Conservation (phyloP, 2,329 filamentous ascomycete species). For the Cadophora sp. region DNA sequence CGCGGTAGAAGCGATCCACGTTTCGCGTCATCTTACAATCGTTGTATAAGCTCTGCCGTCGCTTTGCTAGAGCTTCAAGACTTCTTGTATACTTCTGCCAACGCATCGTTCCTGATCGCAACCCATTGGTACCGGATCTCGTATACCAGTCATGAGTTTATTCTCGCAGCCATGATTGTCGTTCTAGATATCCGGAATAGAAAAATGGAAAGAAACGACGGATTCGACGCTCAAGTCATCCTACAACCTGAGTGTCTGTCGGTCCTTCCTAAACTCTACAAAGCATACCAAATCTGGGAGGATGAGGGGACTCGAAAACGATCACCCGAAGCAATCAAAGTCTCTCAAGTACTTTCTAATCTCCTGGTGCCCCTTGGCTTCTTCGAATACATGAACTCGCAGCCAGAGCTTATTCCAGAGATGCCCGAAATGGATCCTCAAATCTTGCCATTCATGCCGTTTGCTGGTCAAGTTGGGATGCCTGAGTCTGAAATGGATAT, state of each 20-base stretch:
- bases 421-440: conserved; percentile 10
- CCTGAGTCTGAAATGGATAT: conserved; percentile 37
- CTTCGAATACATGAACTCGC: conserved; percentile 12
- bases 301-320: conserved; percentile 11
- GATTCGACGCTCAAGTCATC: conserved; percentile 10
- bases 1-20: conserved; percentile 27
- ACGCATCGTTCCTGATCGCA: conserved; percentile 6
- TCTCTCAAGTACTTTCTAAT: conserved; percentile 31
- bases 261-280: conserved; percentile 23
- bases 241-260: background rate
- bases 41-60: conserved; percentile 42
- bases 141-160: conserved; percentile 41
- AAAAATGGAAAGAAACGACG: conserved; percentile 19
- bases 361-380: conserved; percentile 30
- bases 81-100: conserved; percentile 26
- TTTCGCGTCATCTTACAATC: conserved; percentile 28
- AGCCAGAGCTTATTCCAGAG: background rate
- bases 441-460: background rate
- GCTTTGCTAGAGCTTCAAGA: conserved; percentile 37
- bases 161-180: conserved; percentile 37
- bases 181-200: conserved; percentile 32
- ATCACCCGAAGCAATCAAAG: conserved; percentile 31
- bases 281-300: conserved; percentile 33
- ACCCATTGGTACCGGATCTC: conserved; percentile 36
- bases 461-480: conserved; percentile 10